A percentile compares a stretch with the other conserved stretches of the same genome.
phyloP scores from a whole-genome alignment of 2,329 filamentous ascomycete species.

The Didymella pinodella region DNA sequence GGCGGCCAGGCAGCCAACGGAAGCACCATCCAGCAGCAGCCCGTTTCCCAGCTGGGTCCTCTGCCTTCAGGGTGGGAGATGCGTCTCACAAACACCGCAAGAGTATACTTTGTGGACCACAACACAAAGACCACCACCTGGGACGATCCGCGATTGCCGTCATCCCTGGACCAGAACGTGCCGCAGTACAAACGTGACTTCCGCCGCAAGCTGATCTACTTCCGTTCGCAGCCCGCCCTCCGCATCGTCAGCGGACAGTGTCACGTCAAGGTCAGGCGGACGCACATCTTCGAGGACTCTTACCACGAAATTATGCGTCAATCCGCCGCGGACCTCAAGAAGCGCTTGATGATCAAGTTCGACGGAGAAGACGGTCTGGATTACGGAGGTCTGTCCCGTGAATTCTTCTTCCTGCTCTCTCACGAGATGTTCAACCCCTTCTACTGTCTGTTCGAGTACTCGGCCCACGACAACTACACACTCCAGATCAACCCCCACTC shows the following conservation, averaged over 20 bases:
- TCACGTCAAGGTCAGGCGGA: constrained; percentile 95
- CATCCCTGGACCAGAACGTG: constrained; percentile 95
- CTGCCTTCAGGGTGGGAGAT: constrained; percentile 99
- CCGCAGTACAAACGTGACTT: constrained; percentile 99
- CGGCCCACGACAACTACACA: constrained; percentile 99
- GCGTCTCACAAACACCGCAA: constrained; percentile 96
- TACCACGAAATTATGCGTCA: constrained; percentile 99
- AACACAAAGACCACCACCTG: constrained; percentile 99
- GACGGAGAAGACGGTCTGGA: constrained; percentile 98
- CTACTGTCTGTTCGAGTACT: constrained; percentile 99
- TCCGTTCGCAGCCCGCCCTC: constrained; percentile 95
- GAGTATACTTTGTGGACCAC: constrained; percentile 98
- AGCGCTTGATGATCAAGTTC: constrained; percentile 99
- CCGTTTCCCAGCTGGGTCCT: constrained; percentile 93
- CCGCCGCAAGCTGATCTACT: constrained; percentile 97
- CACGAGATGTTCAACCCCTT: constrained; percentile 99
- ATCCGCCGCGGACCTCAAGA: constrained; percentile 94
- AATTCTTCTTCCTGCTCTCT: constrained; percentile 99
- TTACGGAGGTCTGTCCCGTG: constrained; percentile 93
- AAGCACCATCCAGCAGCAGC: constrained; percentile 94
- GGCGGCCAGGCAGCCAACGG: constrained; percentile 78
- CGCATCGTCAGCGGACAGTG: constrained; percentile 96
- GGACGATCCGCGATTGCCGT: constrained; percentile 95
- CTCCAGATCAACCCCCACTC: constrained; percentile 99
- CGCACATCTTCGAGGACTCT: constrained; percentile 98